phyloP scores from a whole-genome alignment of 257 asterid species.

The Leptodermis oblonga region DNA sequence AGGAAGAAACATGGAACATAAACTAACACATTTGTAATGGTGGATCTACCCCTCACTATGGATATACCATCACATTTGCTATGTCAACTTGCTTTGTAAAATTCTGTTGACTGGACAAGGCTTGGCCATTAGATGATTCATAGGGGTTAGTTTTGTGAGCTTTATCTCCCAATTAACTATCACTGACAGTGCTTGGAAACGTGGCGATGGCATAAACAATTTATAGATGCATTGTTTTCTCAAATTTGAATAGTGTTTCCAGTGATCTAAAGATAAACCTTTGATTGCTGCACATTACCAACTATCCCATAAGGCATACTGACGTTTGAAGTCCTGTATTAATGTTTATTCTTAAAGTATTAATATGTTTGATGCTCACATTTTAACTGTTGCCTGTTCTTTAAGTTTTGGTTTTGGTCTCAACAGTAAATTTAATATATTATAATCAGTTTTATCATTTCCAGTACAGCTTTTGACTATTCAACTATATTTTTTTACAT shows the following conservation, averaged over 20 bases:
- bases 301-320: no score
- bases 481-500: no score
- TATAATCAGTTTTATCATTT: no score
- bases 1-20: not conserved
- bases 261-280: not conserved
- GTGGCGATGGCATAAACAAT: not conserved
- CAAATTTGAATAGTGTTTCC: not conserved
- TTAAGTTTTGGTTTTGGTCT: no score
- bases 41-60: not conserved
- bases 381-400: no score
- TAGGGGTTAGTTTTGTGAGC: not conserved
- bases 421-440: no score
- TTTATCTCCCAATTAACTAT: not conserved
- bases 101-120: not conserved
- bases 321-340: not conserved
- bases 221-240: not conserved
- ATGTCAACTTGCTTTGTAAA: no score
- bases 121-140: not conserved
- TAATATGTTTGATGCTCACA: not conserved
- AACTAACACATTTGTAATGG: not conserved
- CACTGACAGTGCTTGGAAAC: not conserved
- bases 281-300: not conserved
- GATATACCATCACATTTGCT: not conserved
- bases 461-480: no score
- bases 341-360: not conserved